Conservation (phyloP, 768 basidiomycete genomes). For the Xerocomus potaroensis region DNA sequence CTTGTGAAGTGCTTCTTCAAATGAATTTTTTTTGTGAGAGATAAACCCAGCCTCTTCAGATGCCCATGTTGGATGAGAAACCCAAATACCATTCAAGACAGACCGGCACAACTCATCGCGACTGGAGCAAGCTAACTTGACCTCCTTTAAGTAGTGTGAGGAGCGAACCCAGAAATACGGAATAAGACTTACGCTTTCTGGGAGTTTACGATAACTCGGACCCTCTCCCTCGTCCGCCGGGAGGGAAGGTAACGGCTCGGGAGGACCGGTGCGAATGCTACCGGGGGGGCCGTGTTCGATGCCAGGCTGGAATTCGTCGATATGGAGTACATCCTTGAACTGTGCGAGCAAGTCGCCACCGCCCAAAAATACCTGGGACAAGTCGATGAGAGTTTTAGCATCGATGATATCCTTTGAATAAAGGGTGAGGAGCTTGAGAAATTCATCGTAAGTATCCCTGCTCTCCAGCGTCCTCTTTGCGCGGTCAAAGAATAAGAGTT, state of each 20-base stretch:
- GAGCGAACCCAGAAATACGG: background rate
- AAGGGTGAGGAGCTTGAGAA: slow-evolving; percentile 86
- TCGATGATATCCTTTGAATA: slow-evolving; percentile 93
- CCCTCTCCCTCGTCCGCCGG: slow-evolving; percentile 84
- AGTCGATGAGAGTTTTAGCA: slow-evolving; percentile 72
- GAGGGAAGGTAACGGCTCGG: slow-evolving; percentile 72
- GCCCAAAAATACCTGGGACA: slow-evolving; percentile 76
- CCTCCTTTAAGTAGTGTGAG: slow-evolving; percentile 54
- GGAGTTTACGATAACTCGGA: slow-evolving; percentile 89
- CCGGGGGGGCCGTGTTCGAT: slow-evolving; percentile 71
- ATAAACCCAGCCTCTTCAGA: slow-evolving; percentile 94
- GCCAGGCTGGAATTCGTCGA: slow-evolving; percentile 62
- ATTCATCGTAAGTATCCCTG: slow-evolving; percentile 84
- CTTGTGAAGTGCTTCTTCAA: slow-evolving; percentile 93
- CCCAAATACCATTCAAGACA: slow-evolving; percentile 96
- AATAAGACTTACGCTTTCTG: slow-evolving; percentile 67
- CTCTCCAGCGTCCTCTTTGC: slow-evolving; percentile 77
- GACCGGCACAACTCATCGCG: slow-evolving; percentile 93
- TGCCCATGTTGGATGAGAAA: slow-evolving; percentile 97
- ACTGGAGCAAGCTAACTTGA: slow-evolving; percentile 85
- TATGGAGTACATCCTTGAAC: slow-evolving; percentile 84
- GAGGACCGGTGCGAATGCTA: slow-evolving; percentile 70
- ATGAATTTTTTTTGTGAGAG: slow-evolving; percentile 94
- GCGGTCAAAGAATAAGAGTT: slow-evolving; percentile 91
- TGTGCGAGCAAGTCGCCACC: slow-evolving; percentile 74